These are phyloP conservation scores for Solanum medicagineum DNA, from an alignment of 257 asterid genomes.

Conservation along the genomic window DNA sequence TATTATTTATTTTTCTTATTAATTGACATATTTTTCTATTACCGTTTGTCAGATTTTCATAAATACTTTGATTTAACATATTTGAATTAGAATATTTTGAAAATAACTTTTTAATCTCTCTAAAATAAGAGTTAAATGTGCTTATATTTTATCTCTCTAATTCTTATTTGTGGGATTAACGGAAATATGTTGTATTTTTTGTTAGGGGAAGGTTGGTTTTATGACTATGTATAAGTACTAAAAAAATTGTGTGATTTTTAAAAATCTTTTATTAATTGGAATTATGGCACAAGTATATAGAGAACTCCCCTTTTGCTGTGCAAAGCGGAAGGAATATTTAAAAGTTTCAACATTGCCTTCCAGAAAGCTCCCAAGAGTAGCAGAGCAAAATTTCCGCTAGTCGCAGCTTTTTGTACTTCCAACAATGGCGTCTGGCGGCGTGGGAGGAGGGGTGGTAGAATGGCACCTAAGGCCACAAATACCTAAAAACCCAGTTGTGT, in stretches of 20 bases:
- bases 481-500: slow-evolving; percentile 85
- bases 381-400: neutral
- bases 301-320: neutral
- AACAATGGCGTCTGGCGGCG: slow-evolving; percentile 18
- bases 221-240: neutral
- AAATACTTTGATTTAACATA: too few species aligned
- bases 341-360: neutral
- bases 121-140: too few species aligned
- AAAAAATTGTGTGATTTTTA: neutral
- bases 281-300: neutral
- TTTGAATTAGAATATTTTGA: too few species aligned
- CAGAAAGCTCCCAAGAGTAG: neutral
- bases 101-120: too few species aligned
- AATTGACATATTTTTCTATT: too few species aligned
- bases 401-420: neutral
- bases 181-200: too few species aligned
- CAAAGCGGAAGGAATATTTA: neutral
- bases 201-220: neutral
- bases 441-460: slow-evolving; percentile 41
- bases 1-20: too few species aligned
- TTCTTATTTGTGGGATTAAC: too few species aligned
- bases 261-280: too few species aligned
- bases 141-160: too few species aligned
- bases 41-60: too few species aligned
- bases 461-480: slow-evolving; percentile 96